These are phyloP conservation scores for Pichia californica DNA, from an alignment of 805 yeast species.

Conservation along the genomic window DNA sequence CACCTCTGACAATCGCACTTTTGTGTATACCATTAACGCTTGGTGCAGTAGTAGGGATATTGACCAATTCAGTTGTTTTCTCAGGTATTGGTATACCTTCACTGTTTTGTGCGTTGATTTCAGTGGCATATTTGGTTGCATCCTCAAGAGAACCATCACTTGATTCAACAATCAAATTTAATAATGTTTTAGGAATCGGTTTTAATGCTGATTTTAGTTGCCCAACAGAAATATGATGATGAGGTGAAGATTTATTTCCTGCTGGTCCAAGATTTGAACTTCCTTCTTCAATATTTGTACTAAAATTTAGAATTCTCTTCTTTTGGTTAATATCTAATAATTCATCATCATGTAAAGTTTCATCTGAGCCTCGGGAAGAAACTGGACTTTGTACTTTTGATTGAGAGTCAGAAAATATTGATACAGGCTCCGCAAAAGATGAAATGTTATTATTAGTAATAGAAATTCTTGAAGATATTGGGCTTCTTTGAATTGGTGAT, in stretches of 20 bases:
- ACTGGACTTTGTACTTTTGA: slow-evolving; percentile 3
- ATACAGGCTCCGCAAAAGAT: slow-evolving; percentile 2
- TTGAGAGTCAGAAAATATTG: slow-evolving; percentile 4
- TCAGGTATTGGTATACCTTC: slow-evolving; percentile 60
- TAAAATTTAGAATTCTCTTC: not conserved
- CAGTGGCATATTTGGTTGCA: slow-evolving; percentile 66
- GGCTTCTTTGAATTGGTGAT: not conserved
- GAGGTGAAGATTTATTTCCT: slow-evolving; percentile 35
- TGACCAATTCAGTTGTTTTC: slow-evolving; percentile 49
- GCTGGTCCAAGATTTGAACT: not conserved
- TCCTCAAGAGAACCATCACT: slow-evolving; percentile 54
- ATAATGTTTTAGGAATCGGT: slow-evolving; percentile 22
- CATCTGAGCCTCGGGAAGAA: slow-evolving; percentile 7
- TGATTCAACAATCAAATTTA: slow-evolving; percentile 52
- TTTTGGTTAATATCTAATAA: not conserved
- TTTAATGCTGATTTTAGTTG: slow-evolving; percentile 31
- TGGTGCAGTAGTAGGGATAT: slow-evolving; percentile 43
- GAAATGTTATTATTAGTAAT: not conserved
- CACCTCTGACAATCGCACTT: slow-evolving; percentile 32
- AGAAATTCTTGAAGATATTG: not conserved
- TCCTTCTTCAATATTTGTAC: too few species aligned
- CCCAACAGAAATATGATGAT: slow-evolving; percentile 18
- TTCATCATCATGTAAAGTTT: slow-evolving; percentile 2
- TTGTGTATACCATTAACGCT: slow-evolving; percentile 26
- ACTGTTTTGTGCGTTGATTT: slow-evolving; percentile 55